Base-by-base conservation (phyloP, 768 basidiomycete genomes). In the Rhizopogon salebrosus region DNA sequence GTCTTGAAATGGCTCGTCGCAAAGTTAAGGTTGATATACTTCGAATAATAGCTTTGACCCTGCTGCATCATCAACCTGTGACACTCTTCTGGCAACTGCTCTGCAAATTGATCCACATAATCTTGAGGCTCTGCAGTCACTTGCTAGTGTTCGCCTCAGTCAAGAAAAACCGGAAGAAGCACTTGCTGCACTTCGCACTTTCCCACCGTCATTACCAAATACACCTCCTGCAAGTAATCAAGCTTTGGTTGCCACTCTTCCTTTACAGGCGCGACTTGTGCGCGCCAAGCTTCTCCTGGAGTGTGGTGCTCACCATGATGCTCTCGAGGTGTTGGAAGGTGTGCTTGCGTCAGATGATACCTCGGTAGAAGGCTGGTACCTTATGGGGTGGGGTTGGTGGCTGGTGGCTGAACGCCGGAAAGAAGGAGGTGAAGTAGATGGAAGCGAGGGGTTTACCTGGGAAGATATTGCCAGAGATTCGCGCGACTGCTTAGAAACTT, bases 301-400 rank as follows among this genome's bases (percentile, higher is more conserved):
- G 66, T 74, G 94, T 18, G 69, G 74, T 3, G 71, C 87, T 4
- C 89, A 82, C 64, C 73, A 83, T 0, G 82, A 84, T 23, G 92
- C 92, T 1, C 70, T 95, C 5, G 68, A 85, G 10, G 83, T 94
- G 13, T 69, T 95, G 24, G 82, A 89, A 40, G 89, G 87, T 11
- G 77, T 94, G 9, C 84, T 94, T 69, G 79, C 85, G 9, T 70
- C 84, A 0, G 92, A 95, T 66, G 89, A 93, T 58, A 79, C 90
- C 62, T 87, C 91, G 49, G 85, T 93, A 11, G 92, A 95, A 60
- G 93, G 86, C 1, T 95, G 93, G 85, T 95, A 95, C 64, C 80
- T 95, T 26, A 92, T 95, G 68, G 93, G 92, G 49, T 97, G 92
- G 92, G 87, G 89, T 57, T 92, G 90, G 75, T 92, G 84, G 72